phyloP scores from a whole-genome alignment of 495 filamentous ascomycete species.

The Penicillium longicatenatum region DNA sequence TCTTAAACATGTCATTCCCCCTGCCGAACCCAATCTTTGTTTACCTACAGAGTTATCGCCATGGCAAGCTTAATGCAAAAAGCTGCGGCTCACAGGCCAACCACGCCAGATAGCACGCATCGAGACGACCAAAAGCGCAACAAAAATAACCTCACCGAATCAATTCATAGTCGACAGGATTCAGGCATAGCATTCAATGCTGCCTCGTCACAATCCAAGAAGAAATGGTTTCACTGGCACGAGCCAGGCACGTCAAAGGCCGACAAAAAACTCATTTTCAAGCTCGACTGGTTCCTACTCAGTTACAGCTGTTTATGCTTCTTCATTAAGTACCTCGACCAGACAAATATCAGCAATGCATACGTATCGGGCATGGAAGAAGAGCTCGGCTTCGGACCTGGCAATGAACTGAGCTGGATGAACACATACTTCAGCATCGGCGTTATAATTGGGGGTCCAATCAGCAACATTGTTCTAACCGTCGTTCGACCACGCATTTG shows the following conservation, averaged over 20 bases:
- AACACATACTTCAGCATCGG: conserved; percentile 21
- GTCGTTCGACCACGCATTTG: conserved; percentile 14
- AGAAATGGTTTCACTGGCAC: conserved; percentile 18
- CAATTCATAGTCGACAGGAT: neutral
- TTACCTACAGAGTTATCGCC: neutral
- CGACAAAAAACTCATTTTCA: conserved; percentile 21
- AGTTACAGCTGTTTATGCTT: conserved; percentile 15
- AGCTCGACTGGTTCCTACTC: conserved; percentile 19
- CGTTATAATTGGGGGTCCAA: conserved; percentile 8
- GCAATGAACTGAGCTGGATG: conserved; percentile 42
- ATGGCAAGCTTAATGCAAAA: neutral
- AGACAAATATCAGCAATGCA: conserved; percentile 50
- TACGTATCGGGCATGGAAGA: conserved; percentile 66
- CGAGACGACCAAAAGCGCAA: neutral
- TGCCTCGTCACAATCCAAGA: neutral
- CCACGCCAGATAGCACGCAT: neutral
- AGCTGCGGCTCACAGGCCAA: neutral
- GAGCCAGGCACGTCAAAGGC: conserved; percentile 16
- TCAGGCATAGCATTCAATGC: neutral
- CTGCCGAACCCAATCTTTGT: neutral
- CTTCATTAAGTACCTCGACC: conserved; percentile 21
- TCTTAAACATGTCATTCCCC: neutral
- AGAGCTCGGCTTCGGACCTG: conserved; percentile 50
- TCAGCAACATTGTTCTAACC: conserved; percentile 15
- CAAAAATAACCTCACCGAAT: neutral